These are phyloP conservation scores for Centrapalus pauciflorus DNA, from an alignment of 129 eudicot species.

Conservation along the genomic window DNA sequence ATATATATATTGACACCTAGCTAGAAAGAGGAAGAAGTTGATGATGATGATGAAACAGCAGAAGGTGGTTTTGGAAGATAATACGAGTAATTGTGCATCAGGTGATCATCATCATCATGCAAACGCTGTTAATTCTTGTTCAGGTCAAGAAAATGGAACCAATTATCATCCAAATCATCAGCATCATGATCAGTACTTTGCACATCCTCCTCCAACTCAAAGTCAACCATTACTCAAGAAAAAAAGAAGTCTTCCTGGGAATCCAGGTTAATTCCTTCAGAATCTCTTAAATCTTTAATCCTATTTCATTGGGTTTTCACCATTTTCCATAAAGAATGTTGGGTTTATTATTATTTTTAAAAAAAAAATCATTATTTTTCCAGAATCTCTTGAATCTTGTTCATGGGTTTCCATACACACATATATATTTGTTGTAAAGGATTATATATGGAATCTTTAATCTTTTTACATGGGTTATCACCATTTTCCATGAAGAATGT, in stretches of 20 bases:
- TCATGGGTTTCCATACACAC: no score
- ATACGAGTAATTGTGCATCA: constrained; percentile 46
- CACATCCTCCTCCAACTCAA: constrained; percentile 33
- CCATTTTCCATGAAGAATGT: not conserved
- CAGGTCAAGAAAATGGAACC: constrained; percentile 38
- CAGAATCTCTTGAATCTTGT: constrained; percentile 1
- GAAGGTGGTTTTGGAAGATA: constrained; percentile 44
- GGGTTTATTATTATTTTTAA: not conserved
- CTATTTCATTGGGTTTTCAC: not conserved
- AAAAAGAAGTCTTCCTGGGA: constrained; percentile 72
- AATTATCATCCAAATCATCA: constrained; percentile 29
- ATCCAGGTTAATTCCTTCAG: constrained; percentile 71
- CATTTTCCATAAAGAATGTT: not conserved
- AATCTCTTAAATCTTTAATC: constrained; percentile 10
- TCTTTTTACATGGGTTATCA: constrained; percentile 1
- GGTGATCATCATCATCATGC: constrained; percentile 40
- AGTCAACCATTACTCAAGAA: constrained; percentile 49
- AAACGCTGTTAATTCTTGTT: constrained; percentile 40
- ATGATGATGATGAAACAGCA: constrained; percentile 45
- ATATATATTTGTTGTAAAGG: no score
- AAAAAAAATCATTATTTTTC: not conserved
- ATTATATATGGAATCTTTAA: no score
- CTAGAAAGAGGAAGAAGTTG: not conserved
- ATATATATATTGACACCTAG: constrained; percentile 13
- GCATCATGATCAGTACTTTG: constrained; percentile 26